Evolutionary conservation across 2,329 filamentous ascomycete species (phyloP), one percentile per base, ranked within the genome.

Genomic region (Raffaelea ambrosiae): DNA sequence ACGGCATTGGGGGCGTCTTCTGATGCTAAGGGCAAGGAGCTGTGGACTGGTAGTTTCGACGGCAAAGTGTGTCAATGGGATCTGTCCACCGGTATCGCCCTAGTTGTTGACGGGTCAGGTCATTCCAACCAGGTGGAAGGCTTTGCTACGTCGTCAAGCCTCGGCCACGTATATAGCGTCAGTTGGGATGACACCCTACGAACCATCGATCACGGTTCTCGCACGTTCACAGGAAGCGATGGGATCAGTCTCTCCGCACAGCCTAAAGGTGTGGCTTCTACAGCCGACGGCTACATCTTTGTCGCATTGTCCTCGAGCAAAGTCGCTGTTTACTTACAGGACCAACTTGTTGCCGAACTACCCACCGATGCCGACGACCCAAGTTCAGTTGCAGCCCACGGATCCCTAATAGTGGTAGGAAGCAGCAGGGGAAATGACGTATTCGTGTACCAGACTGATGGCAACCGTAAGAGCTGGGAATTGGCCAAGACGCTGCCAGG

Each of bases 141-240:
- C 44, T 83, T 98, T 54, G 72, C 84, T 2, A 70, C 80, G 1
- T 71, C 83, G 3, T 69, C 79, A 1, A 70, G 71, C 8, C 61
- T 71, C 2, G 77, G 81, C 31, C 76, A 81, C 54, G 79, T 88
- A n/a, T 90, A 87, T 68, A 91, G 84, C 59, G 86, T 91, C 46
- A 90, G 84, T 53, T 98, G 91, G 93, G 93, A 98, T 61, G 93
- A 98, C 63, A 88, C 84, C 1, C 72, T 97, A 33, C 84, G 89
- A 53, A 84, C 79, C 40, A 75, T 94, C 33, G 89, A 95, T 54
- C 75, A 84, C 50, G 75, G 81, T 1, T 79, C 83, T 46, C 84
- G 81, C 58, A 86, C 83, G 0, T 96, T 94, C 63, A 74, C 83
- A 5, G 88, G 86, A 48, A 73, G 75, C 4, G 52, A 45, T 44